Evolutionary conservation across 352 stramenopile species (phyloP).

Genomic region (Globisporangium paroecandrum): DNA sequence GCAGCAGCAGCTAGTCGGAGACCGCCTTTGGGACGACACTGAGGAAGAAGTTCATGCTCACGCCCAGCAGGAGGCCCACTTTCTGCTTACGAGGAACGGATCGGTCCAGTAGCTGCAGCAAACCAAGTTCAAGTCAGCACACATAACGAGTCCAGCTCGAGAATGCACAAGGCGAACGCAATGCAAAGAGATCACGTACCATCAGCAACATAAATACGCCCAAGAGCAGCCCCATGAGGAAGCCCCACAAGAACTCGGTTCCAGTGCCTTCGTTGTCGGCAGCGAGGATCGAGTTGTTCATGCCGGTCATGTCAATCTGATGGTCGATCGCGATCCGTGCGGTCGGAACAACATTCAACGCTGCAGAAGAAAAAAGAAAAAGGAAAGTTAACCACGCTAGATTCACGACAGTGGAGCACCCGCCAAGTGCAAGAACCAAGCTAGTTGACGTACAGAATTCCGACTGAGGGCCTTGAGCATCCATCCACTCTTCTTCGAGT

Average conservation of each 20-base stretch:
- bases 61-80: slow-evolving; percentile 75
- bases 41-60: slow-evolving; percentile 89
- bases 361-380: slow-evolving; percentile 23
- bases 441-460: slow-evolving; percentile 67
- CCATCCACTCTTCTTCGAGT: slow-evolving; percentile 88
- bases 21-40: slow-evolving; percentile 82
- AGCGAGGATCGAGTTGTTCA: slow-evolving; percentile 79
- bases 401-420: neutral
- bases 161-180: neutral
- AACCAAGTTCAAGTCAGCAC: neutral
- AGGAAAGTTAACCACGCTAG: neutral
- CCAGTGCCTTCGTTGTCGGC: slow-evolving; percentile 87
- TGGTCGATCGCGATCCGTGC: slow-evolving; percentile 69
- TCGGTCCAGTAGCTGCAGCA: slow-evolving; percentile 67
- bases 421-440: neutral
- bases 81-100: slow-evolving; percentile 87
- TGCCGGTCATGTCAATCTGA: slow-evolving; percentile 82
- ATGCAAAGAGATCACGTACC: slow-evolving; percentile 30
- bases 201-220: slow-evolving; percentile 90
- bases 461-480: slow-evolving; percentile 78
- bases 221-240: slow-evolving; percentile 83
- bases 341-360: slow-evolving; percentile 74
- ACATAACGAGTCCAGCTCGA: neutral
- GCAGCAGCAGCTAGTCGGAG: slow-evolving; percentile 35
- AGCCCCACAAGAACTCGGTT: slow-evolving; percentile 86